A percentile compares a stretch with the other conserved stretches of the same genome.
Conservation (phyloP, 2,329 filamentous ascomycete species). For the Phoma herbarum region DNA sequence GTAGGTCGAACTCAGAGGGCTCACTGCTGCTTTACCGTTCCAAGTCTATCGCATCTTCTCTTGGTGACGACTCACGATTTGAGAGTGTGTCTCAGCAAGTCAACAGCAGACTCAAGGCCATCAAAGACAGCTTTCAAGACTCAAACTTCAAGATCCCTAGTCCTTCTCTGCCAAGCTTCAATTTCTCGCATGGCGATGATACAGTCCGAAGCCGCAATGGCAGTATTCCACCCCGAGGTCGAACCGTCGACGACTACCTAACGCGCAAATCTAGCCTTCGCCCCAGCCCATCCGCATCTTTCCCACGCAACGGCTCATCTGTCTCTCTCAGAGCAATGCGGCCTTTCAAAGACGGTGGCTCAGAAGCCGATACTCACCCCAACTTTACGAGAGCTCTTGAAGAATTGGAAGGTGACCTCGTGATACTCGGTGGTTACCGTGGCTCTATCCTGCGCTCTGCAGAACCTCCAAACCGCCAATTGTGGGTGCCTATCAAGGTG, state of each 20-base stretch:
- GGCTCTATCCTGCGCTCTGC: constrained; percentile 89
- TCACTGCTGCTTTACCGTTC: constrained; percentile 77
- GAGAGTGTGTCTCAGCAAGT: constrained; percentile 82
- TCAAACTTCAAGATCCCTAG: constrained; percentile 73
- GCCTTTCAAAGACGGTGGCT: constrained; percentile 24
- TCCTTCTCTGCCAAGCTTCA: constrained; percentile 64
- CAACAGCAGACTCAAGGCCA: constrained; percentile 88
- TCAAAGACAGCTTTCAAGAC: constrained; percentile 86
- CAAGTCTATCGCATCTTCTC: constrained; percentile 79
- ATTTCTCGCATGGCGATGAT: constrained; percentile 46
- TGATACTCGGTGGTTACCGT: constrained; percentile 88
- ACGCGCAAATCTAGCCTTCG: constrained; percentile 32
- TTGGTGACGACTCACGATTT: constrained; percentile 85
- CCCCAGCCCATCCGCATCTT: constrained; percentile 24
- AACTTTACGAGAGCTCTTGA: constrained; percentile 68
- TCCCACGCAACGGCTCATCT: constrained; percentile 27
- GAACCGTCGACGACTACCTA: constrained; percentile 23
- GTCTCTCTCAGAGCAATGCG: constrained; percentile 26
- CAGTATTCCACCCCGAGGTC: constrained; percentile 22
- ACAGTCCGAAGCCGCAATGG: constrained; percentile 34
- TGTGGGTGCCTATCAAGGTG: constrained; percentile 95
- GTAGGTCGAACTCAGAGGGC: constrained; percentile 76
- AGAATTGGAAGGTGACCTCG: constrained; percentile 80
- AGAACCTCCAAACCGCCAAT: constrained; percentile 80
- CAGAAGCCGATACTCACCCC: constrained; percentile 54